Percentiles rank a stretch among this genome's conserved stretches.
These are phyloP conservation scores for Ogataea pignaliae DNA, from an alignment of 805 yeast genomes.

Conservation along the genomic window DNA sequence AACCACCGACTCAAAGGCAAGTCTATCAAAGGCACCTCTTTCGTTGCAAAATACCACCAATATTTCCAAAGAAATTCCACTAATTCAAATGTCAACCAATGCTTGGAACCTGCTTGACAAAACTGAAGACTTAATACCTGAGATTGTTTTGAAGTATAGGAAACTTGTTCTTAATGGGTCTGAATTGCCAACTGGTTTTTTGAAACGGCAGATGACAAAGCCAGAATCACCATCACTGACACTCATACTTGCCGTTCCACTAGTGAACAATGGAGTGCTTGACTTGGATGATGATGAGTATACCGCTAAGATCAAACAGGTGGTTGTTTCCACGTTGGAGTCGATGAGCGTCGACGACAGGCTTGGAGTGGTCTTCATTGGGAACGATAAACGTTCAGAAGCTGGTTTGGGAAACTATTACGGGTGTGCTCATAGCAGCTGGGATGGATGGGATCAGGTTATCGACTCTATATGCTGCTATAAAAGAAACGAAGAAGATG, in stretches of 20 bases:
- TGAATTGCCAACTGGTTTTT: constrained; percentile 37
- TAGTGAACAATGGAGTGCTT: constrained; percentile 16
- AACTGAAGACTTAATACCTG: constrained; percentile 32
- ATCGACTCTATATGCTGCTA: constrained; percentile 20
- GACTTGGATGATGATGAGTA: constrained; percentile 18
- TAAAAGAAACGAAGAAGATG: constrained; percentile 8
- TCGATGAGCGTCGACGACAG: constrained; percentile 19
- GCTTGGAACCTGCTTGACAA: constrained; percentile 41
- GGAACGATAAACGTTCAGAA: constrained; percentile 9
- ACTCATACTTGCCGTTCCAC: constrained; percentile 24
- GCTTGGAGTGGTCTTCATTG: constrained; percentile 27
- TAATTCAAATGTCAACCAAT: constrained; percentile 47
- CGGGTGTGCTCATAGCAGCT: constrained; percentile 23
- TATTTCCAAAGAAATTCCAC: constrained; percentile 24
- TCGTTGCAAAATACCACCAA: background rate
- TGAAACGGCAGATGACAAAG: constrained; percentile 35
- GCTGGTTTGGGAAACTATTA: constrained; percentile 26
- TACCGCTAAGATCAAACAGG: constrained; percentile 11
- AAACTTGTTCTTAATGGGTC: constrained; percentile 33
- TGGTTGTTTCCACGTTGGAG: constrained; percentile 9
- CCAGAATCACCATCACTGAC: constrained; percentile 32
- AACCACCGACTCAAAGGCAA: background rate
- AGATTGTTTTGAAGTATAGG: constrained; percentile 35
- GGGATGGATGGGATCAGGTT: constrained; percentile 28
- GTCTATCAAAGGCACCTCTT: background rate